Evolutionary conservation across 192 early-diverging fungal species (phyloP), one percentile per base, ranked within the genome.

Genomic region (Podila epigama): DNA sequence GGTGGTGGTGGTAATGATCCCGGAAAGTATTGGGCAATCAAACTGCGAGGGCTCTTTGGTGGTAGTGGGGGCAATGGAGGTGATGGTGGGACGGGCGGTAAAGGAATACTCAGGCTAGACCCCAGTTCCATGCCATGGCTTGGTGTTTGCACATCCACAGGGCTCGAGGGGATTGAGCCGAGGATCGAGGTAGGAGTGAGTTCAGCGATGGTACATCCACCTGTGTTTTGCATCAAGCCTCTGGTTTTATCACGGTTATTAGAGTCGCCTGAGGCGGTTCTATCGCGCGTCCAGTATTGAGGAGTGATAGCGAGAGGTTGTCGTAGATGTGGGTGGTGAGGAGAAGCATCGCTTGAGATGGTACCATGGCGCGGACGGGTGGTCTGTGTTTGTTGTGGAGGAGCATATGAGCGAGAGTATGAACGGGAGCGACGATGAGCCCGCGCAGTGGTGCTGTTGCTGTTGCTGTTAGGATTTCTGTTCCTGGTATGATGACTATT

Each of bases 1-100:
- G 71, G 71, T 9, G 71, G 71, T n/a, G 71, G 71, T 11, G 65
- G 64, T 4, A 75, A 54, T 22, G 71, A 65, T 5, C 64, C 40
- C 13, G 71, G 71, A 35, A 75, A 75, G 54, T 75, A 75, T 16
- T 59, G 62, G 12, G 71, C 71, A 40, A 75, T 75, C 0, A 75
- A 59, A 41, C 53, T 66, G 28, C 60, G 34, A 27, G 71, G 52
- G 29, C 71, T 75, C 42, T 66, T 75, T 10, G 65, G 71, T 5
- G 71, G 71, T 1, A 67, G n/a, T 33, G 71, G 65, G 0, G 71
- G 71, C 27, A 66, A 44, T 40, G 71, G 59, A 18, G 60, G 64
- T 16, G 65, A 75, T 0, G 59, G 59, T 3, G 67, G 51, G 33
- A 51, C 37, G 5, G 66, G 56, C 5, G 66, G 57, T 11, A 68